Evolutionary conservation across 306 rosid genomes (phyloP).

Genomic region (Inga leiocalycina): DNA sequence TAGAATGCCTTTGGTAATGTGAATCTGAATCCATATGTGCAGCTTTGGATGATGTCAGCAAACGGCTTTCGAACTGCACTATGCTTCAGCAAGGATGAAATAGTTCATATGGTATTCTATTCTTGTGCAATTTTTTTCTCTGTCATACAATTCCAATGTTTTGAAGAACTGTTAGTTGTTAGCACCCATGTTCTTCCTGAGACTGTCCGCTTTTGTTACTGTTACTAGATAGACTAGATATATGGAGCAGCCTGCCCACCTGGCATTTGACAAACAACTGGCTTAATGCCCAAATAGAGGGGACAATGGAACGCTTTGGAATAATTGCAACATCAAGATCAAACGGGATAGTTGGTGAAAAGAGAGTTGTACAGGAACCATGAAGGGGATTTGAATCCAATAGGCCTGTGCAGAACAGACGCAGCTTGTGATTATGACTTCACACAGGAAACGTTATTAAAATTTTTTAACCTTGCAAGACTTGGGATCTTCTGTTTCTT

Average conservation of each 20-base stretch:
- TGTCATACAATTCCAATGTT: background rate
- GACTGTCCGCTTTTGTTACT: slow-evolving; percentile 12
- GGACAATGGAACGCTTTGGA: slow-evolving; percentile 14
- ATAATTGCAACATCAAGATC: slow-evolving; percentile 18
- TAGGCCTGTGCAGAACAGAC: slow-evolving; percentile 19
- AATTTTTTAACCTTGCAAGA: slow-evolving; percentile 17
- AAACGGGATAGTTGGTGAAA: slow-evolving; percentile 17
- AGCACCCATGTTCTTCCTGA: slow-evolving; percentile 24
- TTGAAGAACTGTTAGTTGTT: slow-evolving; percentile 25
- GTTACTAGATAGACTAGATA: slow-evolving; percentile 16
- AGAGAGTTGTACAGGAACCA: slow-evolving; percentile 29
- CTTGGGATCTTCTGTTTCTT: background rate
- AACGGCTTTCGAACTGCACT: slow-evolving; percentile 67
- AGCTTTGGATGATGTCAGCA: slow-evolving; percentile 77
- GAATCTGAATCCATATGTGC: slow-evolving; percentile 36
- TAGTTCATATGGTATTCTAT: slow-evolving; percentile 32
- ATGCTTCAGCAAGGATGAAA: slow-evolving; percentile 55
- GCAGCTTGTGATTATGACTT: slow-evolving; percentile 28
- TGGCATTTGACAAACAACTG: slow-evolving; percentile 20
- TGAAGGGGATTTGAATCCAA: slow-evolving; percentile 19
- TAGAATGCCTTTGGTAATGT: slow-evolving; percentile 30
- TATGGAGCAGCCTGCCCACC: slow-evolving; percentile 23
- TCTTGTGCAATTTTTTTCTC: slow-evolving; percentile 25
- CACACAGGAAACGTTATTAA: slow-evolving; percentile 11
- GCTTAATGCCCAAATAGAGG: slow-evolving; percentile 12